Percentiles rank a stretch among this genome's conserved stretches.
These are phyloP conservation scores for Abelmoschus esculentus DNA, from an alignment of 345 rosid genomes.

Conservation along the genomic window DNA sequence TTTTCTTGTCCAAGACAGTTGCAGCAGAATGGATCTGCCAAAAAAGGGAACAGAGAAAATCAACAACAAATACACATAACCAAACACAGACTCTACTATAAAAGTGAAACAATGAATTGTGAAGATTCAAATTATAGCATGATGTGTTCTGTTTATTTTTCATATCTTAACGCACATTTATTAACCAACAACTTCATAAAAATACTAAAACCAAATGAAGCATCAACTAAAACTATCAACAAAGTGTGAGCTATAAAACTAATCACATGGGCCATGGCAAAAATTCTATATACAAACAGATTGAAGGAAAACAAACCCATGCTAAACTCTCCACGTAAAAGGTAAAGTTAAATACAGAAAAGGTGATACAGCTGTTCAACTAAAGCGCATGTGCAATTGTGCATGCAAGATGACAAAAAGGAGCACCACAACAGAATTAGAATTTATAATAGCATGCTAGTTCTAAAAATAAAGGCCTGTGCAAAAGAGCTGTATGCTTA, in stretches of 20 bases:
- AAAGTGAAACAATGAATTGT: background rate
- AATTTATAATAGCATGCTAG: background rate
- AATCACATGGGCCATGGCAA: background rate
- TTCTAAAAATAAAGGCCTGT: background rate
- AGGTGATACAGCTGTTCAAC: background rate
- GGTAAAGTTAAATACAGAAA: background rate
- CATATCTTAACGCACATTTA: background rate
- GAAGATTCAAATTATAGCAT: background rate
- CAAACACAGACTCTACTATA: too few relatives aligned
- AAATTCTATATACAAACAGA: background rate
- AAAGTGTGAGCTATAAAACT: background rate
- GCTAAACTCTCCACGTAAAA: background rate
- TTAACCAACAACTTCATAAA: background rate
- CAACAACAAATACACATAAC: background rate
- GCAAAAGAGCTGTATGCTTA: slow-evolving; percentile 21
- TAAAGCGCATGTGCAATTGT: background rate
- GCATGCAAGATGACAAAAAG: background rate
- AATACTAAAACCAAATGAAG: background rate
- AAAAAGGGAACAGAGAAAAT: background rate
- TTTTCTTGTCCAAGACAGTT: slow-evolving; percentile 74
- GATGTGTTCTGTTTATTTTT: background rate
- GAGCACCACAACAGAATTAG: background rate
- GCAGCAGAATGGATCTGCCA: slow-evolving; percentile 90
- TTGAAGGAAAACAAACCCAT: background rate
- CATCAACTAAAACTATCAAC: background rate